These are phyloP conservation scores for Medicago lupulina DNA, from an alignment of 306 rosid species.

Conservation along the genomic window DNA sequence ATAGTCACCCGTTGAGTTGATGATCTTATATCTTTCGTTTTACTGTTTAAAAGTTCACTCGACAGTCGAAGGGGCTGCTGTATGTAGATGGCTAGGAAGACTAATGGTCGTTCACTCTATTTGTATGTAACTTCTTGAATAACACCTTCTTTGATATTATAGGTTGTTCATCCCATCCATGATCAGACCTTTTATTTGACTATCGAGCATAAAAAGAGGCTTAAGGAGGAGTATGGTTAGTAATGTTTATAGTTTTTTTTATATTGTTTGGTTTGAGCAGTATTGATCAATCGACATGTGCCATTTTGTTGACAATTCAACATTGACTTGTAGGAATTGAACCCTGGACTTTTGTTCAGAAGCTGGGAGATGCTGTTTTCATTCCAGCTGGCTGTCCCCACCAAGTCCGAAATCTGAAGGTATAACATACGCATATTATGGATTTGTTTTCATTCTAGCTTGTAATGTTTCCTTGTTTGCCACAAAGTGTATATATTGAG, in stretches of 20 bases:
- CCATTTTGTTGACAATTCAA: neutral
- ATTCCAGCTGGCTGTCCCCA: conserved; percentile 55
- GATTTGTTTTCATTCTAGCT: neutral
- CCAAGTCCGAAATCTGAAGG: conserved; percentile 55
- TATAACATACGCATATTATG: neutral
- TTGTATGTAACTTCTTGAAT: neutral
- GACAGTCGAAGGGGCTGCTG: neutral
- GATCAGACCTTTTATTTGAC: conserved; percentile 79
- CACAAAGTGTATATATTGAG: neutral
- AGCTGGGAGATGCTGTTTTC: conserved; percentile 51
- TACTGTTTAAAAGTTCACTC: neutral
- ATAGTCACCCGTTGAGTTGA: neutral
- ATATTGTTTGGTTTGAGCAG: neutral
- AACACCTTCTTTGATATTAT: conserved; percentile 14
- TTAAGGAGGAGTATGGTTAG: conserved; percentile 83
- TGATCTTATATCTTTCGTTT: conserved; percentile 3
- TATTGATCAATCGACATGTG: neutral
- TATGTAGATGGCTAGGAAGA: neutral
- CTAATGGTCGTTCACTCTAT: neutral
- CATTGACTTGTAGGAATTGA: conserved; percentile 48
- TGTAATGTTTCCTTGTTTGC: neutral
- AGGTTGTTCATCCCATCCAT: conserved; percentile 78
- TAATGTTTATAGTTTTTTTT: neutral
- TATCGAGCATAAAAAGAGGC: conserved; percentile 69
- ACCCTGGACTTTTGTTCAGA: conserved; percentile 55